Evolutionary conservation across 2,329 filamentous ascomycete genomes (phyloP).

Genomic region (Aspergillus puulaauensis): DNA sequence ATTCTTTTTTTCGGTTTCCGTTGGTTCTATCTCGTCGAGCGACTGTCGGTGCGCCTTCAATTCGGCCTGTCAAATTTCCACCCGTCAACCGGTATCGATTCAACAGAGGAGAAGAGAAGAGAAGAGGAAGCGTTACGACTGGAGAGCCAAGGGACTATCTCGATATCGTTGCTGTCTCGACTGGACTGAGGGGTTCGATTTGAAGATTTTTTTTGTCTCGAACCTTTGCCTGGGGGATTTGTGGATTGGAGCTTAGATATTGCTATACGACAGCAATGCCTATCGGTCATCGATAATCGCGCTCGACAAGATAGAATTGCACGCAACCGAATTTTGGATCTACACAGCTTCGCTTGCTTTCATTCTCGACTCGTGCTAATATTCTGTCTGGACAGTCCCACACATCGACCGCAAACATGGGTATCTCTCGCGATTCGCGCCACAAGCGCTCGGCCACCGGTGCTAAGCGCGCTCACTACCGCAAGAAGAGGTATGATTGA

Average conservation of each 20-base stretch:
- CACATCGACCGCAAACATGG: constrained; percentile 78
- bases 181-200: not conserved
- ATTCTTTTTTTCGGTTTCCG: constrained; percentile 19
- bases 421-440: constrained; percentile 99
- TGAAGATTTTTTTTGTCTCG: not conserved
- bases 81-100: not conserved
- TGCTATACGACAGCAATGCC: not conserved
- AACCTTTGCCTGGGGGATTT: not conserved
- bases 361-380: constrained; percentile 2
- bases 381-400: constrained; percentile 33
- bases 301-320: constrained; percentile 6
- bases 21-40: constrained; percentile 27
- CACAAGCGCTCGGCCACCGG: constrained; percentile 99
- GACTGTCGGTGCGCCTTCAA: constrained; percentile 3
- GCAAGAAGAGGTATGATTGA: constrained; percentile 55
- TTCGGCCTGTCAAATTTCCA: constrained; percentile 2
- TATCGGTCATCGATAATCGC: not conserved
- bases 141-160: not conserved
- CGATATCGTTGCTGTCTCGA: not conserved
- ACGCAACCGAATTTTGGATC: not conserved
- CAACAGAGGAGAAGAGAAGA: not conserved
- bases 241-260: not conserved
- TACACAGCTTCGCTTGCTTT: not conserved
- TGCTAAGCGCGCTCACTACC: constrained; percentile 94
- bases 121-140: not conserved